Base-by-base conservation (phyloP, 768 basidiomycete species). In the Mycena albidolilacea region DNA sequence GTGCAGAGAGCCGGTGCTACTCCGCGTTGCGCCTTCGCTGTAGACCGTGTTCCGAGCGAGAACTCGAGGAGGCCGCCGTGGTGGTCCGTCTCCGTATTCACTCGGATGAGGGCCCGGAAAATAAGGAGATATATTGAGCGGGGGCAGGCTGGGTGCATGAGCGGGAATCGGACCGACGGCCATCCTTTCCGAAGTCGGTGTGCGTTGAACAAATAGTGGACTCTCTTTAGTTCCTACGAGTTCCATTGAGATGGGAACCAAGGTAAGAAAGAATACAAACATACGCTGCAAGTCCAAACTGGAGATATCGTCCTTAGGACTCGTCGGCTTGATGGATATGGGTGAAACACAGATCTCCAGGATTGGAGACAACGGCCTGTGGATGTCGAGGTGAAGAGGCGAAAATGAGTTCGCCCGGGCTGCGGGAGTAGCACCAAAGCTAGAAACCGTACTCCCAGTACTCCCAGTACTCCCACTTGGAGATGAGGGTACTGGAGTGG, bases 51-150 rank as follows among this genome's bases (percentile, higher is more conserved):
- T 63, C 30, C 41, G 50, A 14, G 43, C 61, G 14, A 66, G 19
- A 19, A 62, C 74, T 21, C 63, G 65, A 2, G 71, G 72, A 19
- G 76, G 71, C 30, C 74, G 59, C 9, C 71, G 69, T 9, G 69
- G 74, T 1, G 74, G 69, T 46, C 74, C 70, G 46, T 73, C 64
- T 54, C 68, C 61, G n/a, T 73, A 69, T 52, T 65, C 50, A 54
- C 76, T 71, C 35, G 76, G 69, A 66, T 73, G 74, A 12, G 71
- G 73, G 8, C 74, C 69, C 54, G 74, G 71, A 30, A 69, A 76
- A 21, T 57, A 54, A n/a, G 75, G 75, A 5, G 14, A 50, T 3
- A 76, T 37, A 17, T 60, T 70, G 59, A 73, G 71, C 8, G 55
- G 52, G 15, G 75, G 75, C 8, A 76, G 46, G 44, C 35, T 70